Evolutionary conservation across 345 rosid genomes (phyloP).

Genomic region (Tarenaya hassleriana): DNA sequence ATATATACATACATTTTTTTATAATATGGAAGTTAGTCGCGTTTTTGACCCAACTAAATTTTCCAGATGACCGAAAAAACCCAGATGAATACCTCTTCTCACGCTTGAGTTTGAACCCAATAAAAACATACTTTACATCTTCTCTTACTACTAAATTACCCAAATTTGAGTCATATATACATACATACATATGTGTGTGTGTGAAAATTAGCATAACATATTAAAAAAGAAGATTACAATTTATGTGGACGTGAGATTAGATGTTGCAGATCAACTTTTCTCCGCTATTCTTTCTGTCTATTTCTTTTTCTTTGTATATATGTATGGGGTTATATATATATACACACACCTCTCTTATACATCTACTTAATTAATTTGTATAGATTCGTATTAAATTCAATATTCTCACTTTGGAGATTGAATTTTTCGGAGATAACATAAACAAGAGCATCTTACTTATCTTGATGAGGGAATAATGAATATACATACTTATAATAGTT

Average conservation of each 20-base stretch:
- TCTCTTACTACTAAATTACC: too few relatives aligned
- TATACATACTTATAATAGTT: background rate
- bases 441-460: constrained; percentile 25
- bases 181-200: background rate
- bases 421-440: constrained; percentile 22
- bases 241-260: too few relatives aligned
- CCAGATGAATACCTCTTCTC: too few relatives aligned
- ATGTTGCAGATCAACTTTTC: too few relatives aligned
- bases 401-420: constrained; percentile 19
- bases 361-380: background rate
- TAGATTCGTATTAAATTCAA: constrained; percentile 11
- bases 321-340: background rate
- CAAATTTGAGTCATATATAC: too few relatives aligned
- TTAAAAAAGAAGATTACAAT: too few relatives aligned
- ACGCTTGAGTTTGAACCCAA: too few relatives aligned
- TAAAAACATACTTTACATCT: too few relatives aligned
- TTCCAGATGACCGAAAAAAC: too few relatives aligned
- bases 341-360: constrained; percentile 9
- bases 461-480: constrained; percentile 11
- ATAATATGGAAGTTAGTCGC: constrained; percentile 11
- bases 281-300: too few relatives aligned
- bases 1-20: constrained; percentile 2
- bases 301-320: too few relatives aligned
- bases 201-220: too few relatives aligned
- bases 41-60: background rate